A percentile compares a stretch with the other conserved stretches of the same genome.
Conservation (phyloP, 2,329 filamentous ascomycete species). For the Coniochaeta sp. region DNA sequence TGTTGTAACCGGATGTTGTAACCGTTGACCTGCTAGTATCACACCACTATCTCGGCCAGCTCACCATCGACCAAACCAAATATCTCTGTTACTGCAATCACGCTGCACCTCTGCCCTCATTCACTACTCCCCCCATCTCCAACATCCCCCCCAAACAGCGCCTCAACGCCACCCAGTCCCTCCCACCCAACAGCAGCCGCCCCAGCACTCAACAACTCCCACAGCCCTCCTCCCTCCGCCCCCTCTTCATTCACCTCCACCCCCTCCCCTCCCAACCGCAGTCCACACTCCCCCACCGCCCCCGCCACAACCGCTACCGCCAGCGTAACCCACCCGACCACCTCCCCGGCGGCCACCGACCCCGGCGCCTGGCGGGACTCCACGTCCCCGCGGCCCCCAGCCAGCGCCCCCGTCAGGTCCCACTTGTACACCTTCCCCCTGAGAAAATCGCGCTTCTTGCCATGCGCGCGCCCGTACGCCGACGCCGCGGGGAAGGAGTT, state of each 20-base stretch:
- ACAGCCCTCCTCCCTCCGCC: constrained; percentile 15
- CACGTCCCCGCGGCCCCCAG: constrained; percentile 19
- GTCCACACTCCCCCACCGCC: constrained; percentile 10
- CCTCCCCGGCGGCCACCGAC: constrained; percentile 20
- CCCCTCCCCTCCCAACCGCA: background rate
- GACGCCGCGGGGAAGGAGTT: constrained; percentile 22
- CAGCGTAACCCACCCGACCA: constrained; percentile 22
- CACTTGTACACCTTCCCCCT: constrained; percentile 32
- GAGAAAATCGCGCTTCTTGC: constrained; percentile 24
- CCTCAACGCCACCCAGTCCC: background rate
- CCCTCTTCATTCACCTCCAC: constrained; percentile 6
- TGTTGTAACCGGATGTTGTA: too few species aligned
- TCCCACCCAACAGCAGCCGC: background rate
- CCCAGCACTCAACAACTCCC: constrained; percentile 13
- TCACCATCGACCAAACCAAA: too few species aligned
- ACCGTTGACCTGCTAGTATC: too few species aligned
- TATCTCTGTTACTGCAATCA: too few species aligned
- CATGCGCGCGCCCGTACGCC: constrained; percentile 21
- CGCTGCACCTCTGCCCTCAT: too few species aligned
- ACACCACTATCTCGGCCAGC: too few species aligned
- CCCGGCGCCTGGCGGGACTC: constrained; percentile 30
- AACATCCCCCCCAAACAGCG: background rate
- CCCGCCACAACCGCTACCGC: constrained; percentile 25
- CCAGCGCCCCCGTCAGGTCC: constrained; percentile 25
- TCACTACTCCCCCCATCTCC: constrained; percentile 6